Evolutionary conservation across 2,329 filamentous ascomycete genomes (phyloP).

Genomic region (Apiospora koreana): DNA sequence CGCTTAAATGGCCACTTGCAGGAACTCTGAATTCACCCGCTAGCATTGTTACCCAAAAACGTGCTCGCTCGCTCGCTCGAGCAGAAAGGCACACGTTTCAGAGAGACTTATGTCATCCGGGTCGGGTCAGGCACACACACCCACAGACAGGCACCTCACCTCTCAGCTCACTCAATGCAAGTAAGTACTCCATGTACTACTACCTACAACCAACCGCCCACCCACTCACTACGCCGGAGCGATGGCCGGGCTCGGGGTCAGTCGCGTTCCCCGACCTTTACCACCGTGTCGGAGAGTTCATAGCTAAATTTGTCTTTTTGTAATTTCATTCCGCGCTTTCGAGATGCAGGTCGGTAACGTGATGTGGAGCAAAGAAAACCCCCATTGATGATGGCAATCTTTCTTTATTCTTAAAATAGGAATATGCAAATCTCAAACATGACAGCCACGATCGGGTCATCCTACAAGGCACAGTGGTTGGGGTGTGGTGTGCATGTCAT

Average conservation of each 20-base stretch:
- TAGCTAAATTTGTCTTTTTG: neutral
- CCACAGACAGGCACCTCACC: neutral
- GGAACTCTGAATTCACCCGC: neutral
- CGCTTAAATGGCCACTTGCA: neutral
- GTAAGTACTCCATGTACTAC: too few relatives aligned
- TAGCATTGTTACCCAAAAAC: constrained; percentile 1
- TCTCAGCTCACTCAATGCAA: neutral
- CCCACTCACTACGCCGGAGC: neutral
- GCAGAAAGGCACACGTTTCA: neutral
- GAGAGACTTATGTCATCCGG: neutral
- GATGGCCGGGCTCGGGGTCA: neutral
- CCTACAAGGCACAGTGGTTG: neutral
- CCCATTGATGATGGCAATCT: too few relatives aligned
- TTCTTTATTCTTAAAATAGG: neutral
- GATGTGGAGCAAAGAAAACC: neutral
- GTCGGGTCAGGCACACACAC: neutral
- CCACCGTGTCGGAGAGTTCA: neutral
- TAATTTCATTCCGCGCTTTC: neutral
- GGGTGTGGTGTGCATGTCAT: neutral
- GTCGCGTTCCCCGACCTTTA: neutral
- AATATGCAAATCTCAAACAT: neutral
- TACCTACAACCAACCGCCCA: neutral
- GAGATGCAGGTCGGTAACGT: neutral
- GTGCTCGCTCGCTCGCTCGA: constrained; percentile 7
- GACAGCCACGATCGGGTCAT: constrained; percentile 3